Evolutionary conservation across 2,329 filamentous ascomycete genomes (phyloP).

Genomic region (Cercospora beticola): DNA sequence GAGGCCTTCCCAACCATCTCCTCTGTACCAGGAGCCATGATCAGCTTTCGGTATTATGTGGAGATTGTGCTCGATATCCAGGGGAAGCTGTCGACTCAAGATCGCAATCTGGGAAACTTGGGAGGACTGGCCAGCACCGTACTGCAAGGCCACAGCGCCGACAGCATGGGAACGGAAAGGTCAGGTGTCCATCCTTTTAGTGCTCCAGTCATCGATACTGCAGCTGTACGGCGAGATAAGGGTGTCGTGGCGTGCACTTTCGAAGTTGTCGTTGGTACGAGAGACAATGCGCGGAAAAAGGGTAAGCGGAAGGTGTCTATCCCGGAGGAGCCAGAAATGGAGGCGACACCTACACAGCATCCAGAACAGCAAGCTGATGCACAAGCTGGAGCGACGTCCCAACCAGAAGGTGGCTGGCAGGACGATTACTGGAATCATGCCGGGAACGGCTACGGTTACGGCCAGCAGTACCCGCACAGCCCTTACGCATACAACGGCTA

Average conservation of each 20-base stretch:
- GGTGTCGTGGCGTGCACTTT: conserved; percentile 86
- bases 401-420: neutral
- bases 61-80: conserved; percentile 92
- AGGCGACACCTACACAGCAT: neutral
- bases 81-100: conserved; percentile 76
- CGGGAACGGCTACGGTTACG: conserved; percentile 31
- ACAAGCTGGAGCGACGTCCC: conserved; percentile 13
- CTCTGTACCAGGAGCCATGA: conserved; percentile 86
- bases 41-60: conserved; percentile 90
- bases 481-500: conserved; percentile 15
- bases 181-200: conserved; percentile 25
- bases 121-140: conserved; percentile 30
- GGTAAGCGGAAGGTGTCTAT: conserved; percentile 46
- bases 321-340: conserved; percentile 8
- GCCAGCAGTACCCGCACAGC: conserved; percentile 19
- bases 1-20: conserved; percentile 90
- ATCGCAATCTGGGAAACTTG: conserved; percentile 47
- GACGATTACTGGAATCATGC: conserved; percentile 14
- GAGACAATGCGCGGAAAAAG: conserved; percentile 62
- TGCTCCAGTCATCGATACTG: conserved; percentile 78
- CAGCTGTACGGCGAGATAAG: conserved; percentile 81
- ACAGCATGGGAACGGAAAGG: conserved; percentile 13
- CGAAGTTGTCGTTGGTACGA: conserved; percentile 82
- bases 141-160: conserved; percentile 13
- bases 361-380: conserved; percentile 4